phyloP scores from a whole-genome alignment of 2,329 filamentous ascomycete species.

The Trichoderma breve region DNA sequence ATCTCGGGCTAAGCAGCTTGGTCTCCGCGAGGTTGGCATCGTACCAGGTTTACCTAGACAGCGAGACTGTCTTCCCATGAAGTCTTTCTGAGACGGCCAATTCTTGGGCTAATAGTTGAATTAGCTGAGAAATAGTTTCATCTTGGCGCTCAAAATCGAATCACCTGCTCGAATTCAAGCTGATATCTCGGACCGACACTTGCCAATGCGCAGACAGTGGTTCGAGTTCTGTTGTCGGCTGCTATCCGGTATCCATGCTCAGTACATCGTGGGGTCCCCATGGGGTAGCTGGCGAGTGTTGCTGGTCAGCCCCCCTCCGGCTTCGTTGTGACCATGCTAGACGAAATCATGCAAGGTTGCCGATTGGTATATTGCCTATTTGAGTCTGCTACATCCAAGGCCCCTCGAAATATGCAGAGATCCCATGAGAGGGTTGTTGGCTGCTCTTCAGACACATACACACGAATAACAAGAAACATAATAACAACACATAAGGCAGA shows the following conservation, averaged over 20 bases:
- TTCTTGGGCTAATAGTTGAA: background rate
- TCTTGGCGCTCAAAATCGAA: background rate
- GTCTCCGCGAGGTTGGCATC: background rate
- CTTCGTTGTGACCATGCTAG: background rate
- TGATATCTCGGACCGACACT: background rate
- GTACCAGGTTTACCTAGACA: background rate
- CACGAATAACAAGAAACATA: background rate
- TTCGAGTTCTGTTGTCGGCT: background rate
- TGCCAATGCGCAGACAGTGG: no score
- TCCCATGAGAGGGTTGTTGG: background rate
- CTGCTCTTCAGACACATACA: background rate
- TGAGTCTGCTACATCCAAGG: no score
- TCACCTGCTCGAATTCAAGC: background rate
- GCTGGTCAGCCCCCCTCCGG: background rate
- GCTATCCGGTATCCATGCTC: background rate
- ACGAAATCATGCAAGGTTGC: background rate
- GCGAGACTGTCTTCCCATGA: no score
- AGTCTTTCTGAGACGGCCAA: background rate
- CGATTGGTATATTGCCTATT: background rate
- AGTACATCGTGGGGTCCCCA: background rate
- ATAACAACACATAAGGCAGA: background rate
- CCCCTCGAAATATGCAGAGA: background rate
- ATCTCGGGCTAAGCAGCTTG: background rate
- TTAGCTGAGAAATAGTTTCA: background rate
- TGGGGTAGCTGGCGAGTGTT: background rate